These are phyloP conservation scores for Ascochyta viciae-villosae DNA, from an alignment of 2,329 filamentous ascomycete genomes.

Conservation along the genomic window DNA sequence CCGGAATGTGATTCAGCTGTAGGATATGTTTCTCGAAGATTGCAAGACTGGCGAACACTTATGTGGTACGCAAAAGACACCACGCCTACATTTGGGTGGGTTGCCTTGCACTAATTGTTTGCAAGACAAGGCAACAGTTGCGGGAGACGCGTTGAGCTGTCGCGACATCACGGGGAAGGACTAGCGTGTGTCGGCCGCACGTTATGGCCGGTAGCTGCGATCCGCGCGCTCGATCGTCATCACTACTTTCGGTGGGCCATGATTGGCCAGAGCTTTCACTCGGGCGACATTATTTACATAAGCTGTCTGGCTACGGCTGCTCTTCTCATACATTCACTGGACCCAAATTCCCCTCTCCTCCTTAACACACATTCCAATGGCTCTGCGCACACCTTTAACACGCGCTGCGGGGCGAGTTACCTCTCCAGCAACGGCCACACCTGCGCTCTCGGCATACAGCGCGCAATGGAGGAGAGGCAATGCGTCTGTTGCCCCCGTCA, in stretches of 20 bases:
- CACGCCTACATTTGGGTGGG: not conserved
- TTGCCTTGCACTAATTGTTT: slow-evolving; percentile 12
- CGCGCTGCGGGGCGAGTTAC: slow-evolving; percentile 45
- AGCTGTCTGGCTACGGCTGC: slow-evolving; percentile 27
- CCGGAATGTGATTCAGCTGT: not conserved
- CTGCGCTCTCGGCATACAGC: slow-evolving; percentile 38
- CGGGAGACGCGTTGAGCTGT: slow-evolving; percentile 30
- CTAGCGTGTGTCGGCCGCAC: slow-evolving; percentile 7
- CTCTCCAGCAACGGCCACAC: slow-evolving; percentile 35
- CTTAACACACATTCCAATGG: slow-evolving; percentile 50
- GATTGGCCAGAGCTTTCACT: slow-evolving; percentile 37
- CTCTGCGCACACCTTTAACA: slow-evolving; percentile 44
- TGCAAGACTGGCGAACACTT: too few species aligned
- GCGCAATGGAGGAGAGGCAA: slow-evolving; percentile 49
- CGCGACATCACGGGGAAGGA: slow-evolving; percentile 29
- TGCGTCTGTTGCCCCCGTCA: slow-evolving; percentile 62
- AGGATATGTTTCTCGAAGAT: not conserved
- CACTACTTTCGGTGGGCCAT: slow-evolving; percentile 10
- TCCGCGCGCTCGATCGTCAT: slow-evolving; percentile 37
- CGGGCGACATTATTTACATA: slow-evolving; percentile 30
- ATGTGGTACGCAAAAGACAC: not conserved
- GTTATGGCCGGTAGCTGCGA: slow-evolving; percentile 20
- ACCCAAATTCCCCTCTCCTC: slow-evolving; percentile 6
- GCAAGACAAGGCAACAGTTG: slow-evolving; percentile 37
- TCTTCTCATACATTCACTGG: slow-evolving; percentile 14